phyloP scores from a whole-genome alignment of 2,329 filamentous ascomycete species.

The Tympanopsis confertula region DNA sequence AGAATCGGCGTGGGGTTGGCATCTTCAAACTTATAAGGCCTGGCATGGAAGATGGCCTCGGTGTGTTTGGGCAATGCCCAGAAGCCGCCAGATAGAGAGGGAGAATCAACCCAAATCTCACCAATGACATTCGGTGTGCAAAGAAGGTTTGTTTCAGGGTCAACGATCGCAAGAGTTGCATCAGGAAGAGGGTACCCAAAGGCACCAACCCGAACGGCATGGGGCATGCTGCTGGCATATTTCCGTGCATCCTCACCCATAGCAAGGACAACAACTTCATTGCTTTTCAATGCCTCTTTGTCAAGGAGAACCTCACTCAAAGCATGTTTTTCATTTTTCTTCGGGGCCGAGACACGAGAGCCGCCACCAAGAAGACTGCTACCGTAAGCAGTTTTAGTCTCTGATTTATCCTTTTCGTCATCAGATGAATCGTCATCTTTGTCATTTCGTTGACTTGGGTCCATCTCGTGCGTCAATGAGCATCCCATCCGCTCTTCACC shows the following conservation, averaged over 20 bases:
- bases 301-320: slow-evolving; percentile 83
- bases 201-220: slow-evolving; percentile 77
- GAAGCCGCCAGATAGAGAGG: slow-evolving; percentile 89
- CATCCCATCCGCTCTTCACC: slow-evolving; percentile 98
- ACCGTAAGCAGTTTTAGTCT: slow-evolving; percentile 48
- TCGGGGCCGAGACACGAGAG: slow-evolving; percentile 53
- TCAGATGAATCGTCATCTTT: slow-evolving; percentile 27
- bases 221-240: slow-evolving; percentile 63
- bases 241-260: slow-evolving; percentile 85
- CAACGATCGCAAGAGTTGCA: slow-evolving; percentile 83
- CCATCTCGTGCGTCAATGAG: slow-evolving; percentile 56
- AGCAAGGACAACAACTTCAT: slow-evolving; percentile 86
- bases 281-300: slow-evolving; percentile 90
- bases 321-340: slow-evolving; percentile 52
- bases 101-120: slow-evolving; percentile 98
- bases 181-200: slow-evolving; percentile 97
- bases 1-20: slow-evolving; percentile 82
- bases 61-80: slow-evolving; percentile 97
- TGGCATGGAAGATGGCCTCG: slow-evolving; percentile 92
- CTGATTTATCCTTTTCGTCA: slow-evolving; percentile 40
- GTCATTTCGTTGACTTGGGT: slow-evolving; percentile 23
- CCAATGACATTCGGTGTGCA: slow-evolving; percentile 81
- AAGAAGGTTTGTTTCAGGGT: slow-evolving; percentile 84
- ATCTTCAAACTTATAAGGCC: slow-evolving; percentile 87
- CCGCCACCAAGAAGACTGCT: slow-evolving; percentile 75